Percentiles rank a stretch among this genome's conserved stretches.
These are phyloP conservation scores for Barnettozyma vustinii DNA, from an alignment of 805 yeast genomes.

Conservation along the genomic window DNA sequence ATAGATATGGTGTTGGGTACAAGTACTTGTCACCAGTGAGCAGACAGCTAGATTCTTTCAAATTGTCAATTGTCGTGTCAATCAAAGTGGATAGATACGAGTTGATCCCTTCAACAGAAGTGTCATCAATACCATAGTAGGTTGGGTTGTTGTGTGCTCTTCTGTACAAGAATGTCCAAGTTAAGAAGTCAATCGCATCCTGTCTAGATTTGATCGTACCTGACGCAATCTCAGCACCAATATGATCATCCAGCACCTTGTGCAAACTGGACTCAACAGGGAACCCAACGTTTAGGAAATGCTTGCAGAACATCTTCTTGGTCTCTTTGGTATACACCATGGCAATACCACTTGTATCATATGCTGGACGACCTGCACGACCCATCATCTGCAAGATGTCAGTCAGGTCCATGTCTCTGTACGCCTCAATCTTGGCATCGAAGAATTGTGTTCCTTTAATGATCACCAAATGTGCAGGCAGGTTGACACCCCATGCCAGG, in stretches of 20 bases:
- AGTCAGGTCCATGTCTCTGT: constrained; percentile 85
- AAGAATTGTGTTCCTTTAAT: constrained; percentile 96
- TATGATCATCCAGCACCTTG: constrained; percentile 77
- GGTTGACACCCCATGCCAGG: constrained; percentile 97
- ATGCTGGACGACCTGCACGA: constrained; percentile 99
- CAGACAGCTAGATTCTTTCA: constrained; percentile 72
- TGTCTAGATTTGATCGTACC: constrained; percentile 93
- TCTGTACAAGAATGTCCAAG: constrained; percentile 89
- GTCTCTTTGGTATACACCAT: constrained; percentile 81
- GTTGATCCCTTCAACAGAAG: constrained; percentile 76
- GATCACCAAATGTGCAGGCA: constrained; percentile 96
- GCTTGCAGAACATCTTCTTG: constrained; percentile 76
- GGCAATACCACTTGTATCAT: constrained; percentile 88
- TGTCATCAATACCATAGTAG: constrained; percentile 76
- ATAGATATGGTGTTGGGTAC: constrained; percentile 72
- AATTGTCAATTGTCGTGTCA: constrained; percentile 60
- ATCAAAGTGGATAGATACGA: constrained; percentile 66
- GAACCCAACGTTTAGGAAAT: constrained; percentile 86
- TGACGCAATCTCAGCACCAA: constrained; percentile 93
- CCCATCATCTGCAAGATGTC: constrained; percentile 98
- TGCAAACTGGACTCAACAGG: constrained; percentile 88
- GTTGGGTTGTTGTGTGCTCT: constrained; percentile 93
- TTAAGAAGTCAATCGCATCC: constrained; percentile 94
- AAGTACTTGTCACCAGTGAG: constrained; percentile 39
- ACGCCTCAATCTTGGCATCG: constrained; percentile 92